Conservation (phyloP, 2,329 filamentous ascomycete genomes). For the Pyricularia grisea region DNA sequence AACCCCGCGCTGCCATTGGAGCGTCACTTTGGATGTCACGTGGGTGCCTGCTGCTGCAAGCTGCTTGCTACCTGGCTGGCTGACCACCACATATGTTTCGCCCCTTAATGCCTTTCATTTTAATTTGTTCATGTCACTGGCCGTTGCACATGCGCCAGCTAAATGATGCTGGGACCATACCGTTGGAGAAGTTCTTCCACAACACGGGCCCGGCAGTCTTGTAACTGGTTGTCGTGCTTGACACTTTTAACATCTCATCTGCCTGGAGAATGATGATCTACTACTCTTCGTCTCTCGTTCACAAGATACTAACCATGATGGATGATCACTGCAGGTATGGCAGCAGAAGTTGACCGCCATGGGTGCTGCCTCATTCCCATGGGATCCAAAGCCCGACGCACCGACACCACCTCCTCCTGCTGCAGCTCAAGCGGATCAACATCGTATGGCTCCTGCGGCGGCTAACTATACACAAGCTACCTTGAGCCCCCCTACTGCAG, state of each 20-base stretch:
- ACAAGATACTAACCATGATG: background rate
- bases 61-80: background rate
- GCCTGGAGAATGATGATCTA: background rate
- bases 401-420: conserved; percentile 16
- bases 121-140: background rate
- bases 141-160: background rate
- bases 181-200: background rate
- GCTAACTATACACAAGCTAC: conserved; percentile 22
- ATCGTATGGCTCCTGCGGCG: conserved; percentile 8
- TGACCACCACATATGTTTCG: background rate
- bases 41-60: background rate
- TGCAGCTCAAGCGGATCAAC: conserved; percentile 8
- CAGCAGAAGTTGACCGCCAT: conserved; percentile 81
- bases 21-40: background rate
- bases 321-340: conserved; percentile 61
- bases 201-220: background rate
- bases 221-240: background rate
- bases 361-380: conserved; percentile 81
- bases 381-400: conserved; percentile 77
- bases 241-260: background rate
- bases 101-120: background rate
- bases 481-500: conserved; percentile 22
- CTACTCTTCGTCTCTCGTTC: background rate
- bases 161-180: background rate
- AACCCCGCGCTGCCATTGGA: conserved; percentile 9